Evolutionary conservation across 108 stramenopile species (phyloP), one percentile per base, ranked within the genome.

Genomic region (Nitzschia sp.): DNA sequence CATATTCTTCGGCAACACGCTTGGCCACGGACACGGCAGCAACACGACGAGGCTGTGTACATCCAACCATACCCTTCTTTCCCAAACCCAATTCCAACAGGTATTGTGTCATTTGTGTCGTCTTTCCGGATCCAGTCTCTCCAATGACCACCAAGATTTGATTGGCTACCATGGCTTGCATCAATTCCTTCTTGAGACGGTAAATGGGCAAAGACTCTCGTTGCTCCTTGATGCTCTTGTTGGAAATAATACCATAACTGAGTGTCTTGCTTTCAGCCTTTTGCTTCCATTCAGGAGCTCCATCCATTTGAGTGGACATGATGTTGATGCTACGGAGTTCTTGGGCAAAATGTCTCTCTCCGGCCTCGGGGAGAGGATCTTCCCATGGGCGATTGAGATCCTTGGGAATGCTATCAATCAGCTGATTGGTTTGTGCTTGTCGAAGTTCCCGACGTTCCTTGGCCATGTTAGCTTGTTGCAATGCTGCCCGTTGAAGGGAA

Each of bases 21-120:
- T 99, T 97, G 48, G 98, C 93, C n/a, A 99, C 97, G 15, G 95
- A 95, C 41, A 96, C 86, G 14, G 97, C 98, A 29, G 97, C 97
- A 34, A 99, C 97, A 71, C 98, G 95, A 56, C 97, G 82, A 24
- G 98, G 98, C 83, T 99, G 98, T 0, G 98, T 99, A 55, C 98
- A 99, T 14, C 98, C 98, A 61, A 99, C 89, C 70, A 98, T 96
- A 22, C 67, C 96, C 38, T 80, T 77, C 57, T 86, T 82, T 10
- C 96, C 94, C 34, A 96, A 72, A 5, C 98, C 98, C 58, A 97
- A 71, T 73, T 99, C 98, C 17, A 83, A 91, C 83, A 98, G 76
- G 77, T 99, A 99, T 75, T 99, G 98, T 9, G 97, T 97, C 97
- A 98, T 97, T 83, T 99, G 98, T 0, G 98, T 99, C 8, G 97